A percentile compares a stretch with the other conserved stretches of the same genome.
These are phyloP conservation scores for Parsonsia alboflavescens DNA, from an alignment of 257 asterid genomes.

Conservation along the genomic window DNA sequence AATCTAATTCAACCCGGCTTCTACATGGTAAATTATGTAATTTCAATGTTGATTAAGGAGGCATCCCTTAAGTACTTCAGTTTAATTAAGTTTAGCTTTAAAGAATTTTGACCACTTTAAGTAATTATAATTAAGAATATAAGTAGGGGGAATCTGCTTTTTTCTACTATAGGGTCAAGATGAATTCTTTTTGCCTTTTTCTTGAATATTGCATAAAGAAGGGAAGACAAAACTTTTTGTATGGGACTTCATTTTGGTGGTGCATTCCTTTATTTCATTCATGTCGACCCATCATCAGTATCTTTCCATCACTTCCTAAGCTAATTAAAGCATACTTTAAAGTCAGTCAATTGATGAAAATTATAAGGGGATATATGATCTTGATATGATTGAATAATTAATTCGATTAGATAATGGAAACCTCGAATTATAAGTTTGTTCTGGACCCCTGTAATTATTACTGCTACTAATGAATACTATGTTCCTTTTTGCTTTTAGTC, in stretches of 20 bases:
- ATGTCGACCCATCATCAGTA: no score
- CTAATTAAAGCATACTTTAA: no score
- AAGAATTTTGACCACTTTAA: constrained; percentile 1
- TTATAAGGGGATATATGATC: neutral
- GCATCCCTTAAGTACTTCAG: no score
- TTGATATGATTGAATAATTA: neutral
- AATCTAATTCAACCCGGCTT: neutral
- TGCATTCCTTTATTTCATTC: no score
- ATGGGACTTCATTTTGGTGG: neutral
- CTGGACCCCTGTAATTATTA: no score
- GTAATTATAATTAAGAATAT: neutral
- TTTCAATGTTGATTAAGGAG: no score
- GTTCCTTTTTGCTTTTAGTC: neutral
- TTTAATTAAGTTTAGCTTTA: neutral
- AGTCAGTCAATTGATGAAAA: neutral
- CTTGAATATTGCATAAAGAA: neutral
- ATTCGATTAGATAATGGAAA: neutral
- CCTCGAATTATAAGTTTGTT: neutral
- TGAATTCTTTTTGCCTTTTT: neutral
- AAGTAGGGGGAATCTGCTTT: neutral
- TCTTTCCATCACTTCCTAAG: no score
- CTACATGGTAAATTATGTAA: neutral
- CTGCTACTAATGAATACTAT: no score
- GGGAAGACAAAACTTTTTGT: neutral
- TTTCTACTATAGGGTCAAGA: constrained; percentile 1